Evolutionary conservation across 2,329 filamentous ascomycete species (phyloP), one percentile per base, ranked within the genome.

Genomic region (Neonectria magnoliae): DNA sequence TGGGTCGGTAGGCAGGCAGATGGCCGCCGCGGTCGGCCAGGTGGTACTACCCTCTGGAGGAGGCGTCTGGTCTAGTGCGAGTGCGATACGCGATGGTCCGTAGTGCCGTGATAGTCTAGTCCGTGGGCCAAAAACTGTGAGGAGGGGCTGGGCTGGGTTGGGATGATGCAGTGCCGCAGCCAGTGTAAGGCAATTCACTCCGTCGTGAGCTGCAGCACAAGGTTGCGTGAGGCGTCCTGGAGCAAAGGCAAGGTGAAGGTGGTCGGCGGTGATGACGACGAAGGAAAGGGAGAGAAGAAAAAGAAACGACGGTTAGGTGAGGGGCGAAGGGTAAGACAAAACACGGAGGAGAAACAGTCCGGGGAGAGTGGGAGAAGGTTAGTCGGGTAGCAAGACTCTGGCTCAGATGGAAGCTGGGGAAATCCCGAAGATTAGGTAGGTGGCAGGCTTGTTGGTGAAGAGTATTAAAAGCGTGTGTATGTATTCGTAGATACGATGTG

Each of bases 101-200:
- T 54, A 58, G 54, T 54, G 60, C 44, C 53, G 60, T 56, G 47
- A 62, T 62, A 54, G 36, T 38, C 29, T 36, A 16, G 33, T 16
- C 38, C 38, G 60, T 58, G 61, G 36, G 50, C 56, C 56, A 52
- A 18, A 33, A 64, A 44, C 56, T 52, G 61, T 18, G 56, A 51
- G 61, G 61, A 25, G 25, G 25, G 25, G 25, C 25, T 25, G 51
- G 51, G 44, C 42, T 47, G 36, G 45, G 50, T 51, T 51, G 45
- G 33, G 56, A 20, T 56, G 48, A 20, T 56, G 48, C 48, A 29
- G 51, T 56, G 47, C 25, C 31, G 25, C 47, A 51, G 27, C 48
- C 29, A 51, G 48, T 33, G 47, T 20, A 50, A 18, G 25, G 27
- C 14, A 16, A 16, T 14, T 6, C 20, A 18, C 47, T 50, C 25